Evolutionary conservation across 352 stramenopile species (phyloP).

Genomic region (Globisporangium iwayamae): DNA sequence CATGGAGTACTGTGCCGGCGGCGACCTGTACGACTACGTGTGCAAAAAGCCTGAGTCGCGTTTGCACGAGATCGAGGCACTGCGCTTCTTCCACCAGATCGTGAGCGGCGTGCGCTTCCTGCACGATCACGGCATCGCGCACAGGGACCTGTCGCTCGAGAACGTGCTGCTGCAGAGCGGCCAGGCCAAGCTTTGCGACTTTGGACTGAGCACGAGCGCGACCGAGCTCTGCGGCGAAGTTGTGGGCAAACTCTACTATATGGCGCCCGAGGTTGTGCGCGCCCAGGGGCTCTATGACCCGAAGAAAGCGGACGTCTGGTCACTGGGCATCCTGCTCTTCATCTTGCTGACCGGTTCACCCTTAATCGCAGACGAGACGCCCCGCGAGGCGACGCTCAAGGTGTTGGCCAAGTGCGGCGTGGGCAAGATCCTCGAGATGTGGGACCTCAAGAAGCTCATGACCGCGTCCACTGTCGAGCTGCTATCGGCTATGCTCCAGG

Average conservation of each 20-base stretch:
- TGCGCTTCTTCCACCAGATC: slow-evolving; percentile 36
- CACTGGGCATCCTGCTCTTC: slow-evolving; percentile 57
- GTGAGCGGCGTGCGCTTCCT: slow-evolving; percentile 42
- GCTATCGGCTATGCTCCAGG: slow-evolving; percentile 45
- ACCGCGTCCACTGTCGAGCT: slow-evolving; percentile 32
- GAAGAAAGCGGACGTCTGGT: slow-evolving; percentile 43
- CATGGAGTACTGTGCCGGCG: slow-evolving; percentile 65
- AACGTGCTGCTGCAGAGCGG: slow-evolving; percentile 48
- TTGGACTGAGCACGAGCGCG: slow-evolving; percentile 51
- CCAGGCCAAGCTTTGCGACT: slow-evolving; percentile 52
- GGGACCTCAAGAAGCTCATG: slow-evolving; percentile 33
- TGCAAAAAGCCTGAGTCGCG: slow-evolving; percentile 25
- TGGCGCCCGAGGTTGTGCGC: slow-evolving; percentile 55
- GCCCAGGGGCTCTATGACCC: slow-evolving; percentile 33
- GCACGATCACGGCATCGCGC: slow-evolving; percentile 41
- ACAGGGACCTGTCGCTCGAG: slow-evolving; percentile 59
- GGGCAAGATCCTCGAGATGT: slow-evolving; percentile 54
- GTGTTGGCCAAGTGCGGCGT: slow-evolving; percentile 38
- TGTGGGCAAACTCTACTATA: slow-evolving; percentile 76
- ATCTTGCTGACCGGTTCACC: slow-evolving; percentile 52
- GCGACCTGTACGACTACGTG: slow-evolving; percentile 56
- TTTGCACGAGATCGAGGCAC: slow-evolving; percentile 33
- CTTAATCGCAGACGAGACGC: slow-evolving; percentile 31
- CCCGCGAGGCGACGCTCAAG: slow-evolving; percentile 33
- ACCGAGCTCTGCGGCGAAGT: slow-evolving; percentile 28